Evolutionary conservation across 345 rosid species (phyloP).

Genomic region (Linum lewisii): DNA sequence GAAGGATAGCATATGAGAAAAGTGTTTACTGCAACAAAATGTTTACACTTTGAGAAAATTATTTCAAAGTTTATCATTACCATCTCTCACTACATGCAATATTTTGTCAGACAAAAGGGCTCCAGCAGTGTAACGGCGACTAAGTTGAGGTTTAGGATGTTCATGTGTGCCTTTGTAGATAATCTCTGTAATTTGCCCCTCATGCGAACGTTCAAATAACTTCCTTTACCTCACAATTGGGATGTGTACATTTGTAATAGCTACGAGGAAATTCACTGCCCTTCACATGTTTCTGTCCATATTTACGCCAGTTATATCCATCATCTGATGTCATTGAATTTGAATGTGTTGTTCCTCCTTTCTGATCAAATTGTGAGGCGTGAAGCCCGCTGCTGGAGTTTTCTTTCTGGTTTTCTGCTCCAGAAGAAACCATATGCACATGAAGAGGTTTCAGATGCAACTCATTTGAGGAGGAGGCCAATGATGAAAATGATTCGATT

Average conservation of each 20-base stretch:
- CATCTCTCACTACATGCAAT: slow-evolving; percentile 41
- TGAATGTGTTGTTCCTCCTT: slow-evolving; percentile 30
- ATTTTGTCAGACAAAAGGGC: slow-evolving; percentile 46
- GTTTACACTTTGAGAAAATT: neutral
- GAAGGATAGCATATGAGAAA: slow-evolving; percentile 8
- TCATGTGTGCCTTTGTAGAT: slow-evolving; percentile 93
- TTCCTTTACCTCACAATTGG: slow-evolving; percentile 95
- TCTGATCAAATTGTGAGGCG: slow-evolving; percentile 46
- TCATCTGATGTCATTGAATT: slow-evolving; percentile 51
- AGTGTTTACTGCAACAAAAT: neutral
- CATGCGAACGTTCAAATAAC: slow-evolving; percentile 84
- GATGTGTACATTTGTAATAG: slow-evolving; percentile 97
- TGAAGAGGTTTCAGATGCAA: slow-evolving; percentile 46
- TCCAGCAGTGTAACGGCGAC: slow-evolving; percentile 59
- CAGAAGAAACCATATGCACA: slow-evolving; percentile 33
- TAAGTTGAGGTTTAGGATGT: slow-evolving; percentile 94
- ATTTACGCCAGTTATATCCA: slow-evolving; percentile 98
- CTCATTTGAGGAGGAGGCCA: slow-evolving; percentile 53
- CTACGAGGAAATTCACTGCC: slow-evolving; percentile 98
- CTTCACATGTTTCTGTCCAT: slow-evolving; percentile 97
- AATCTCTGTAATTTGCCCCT: slow-evolving; percentile 85
- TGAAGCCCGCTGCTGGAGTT: slow-evolving; percentile 26
- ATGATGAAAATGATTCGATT: slow-evolving; percentile 36
- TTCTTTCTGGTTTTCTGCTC: slow-evolving; percentile 36
- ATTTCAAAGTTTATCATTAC: slow-evolving; percentile 24